A percentile compares a stretch with the other conserved stretches of the same genome.
These are phyloP conservation scores for Barnettozyma wickerhamii DNA, from an alignment of 805 yeast genomes.

Conservation along the genomic window DNA sequence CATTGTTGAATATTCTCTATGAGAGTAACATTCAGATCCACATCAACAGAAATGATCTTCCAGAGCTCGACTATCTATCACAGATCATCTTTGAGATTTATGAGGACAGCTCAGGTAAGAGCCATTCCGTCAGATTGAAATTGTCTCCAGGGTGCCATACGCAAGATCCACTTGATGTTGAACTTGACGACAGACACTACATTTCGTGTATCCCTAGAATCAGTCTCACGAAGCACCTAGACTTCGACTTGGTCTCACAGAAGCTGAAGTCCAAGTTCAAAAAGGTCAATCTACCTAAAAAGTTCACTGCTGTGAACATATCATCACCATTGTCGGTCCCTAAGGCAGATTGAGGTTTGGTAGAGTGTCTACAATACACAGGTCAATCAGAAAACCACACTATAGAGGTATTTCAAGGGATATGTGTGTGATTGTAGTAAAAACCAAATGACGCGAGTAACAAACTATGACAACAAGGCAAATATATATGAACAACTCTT, in stretches of 20 bases:
- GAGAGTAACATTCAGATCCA: conserved; percentile 94
- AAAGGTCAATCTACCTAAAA: conserved; percentile 87
- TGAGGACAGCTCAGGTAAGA: conserved; percentile 74
- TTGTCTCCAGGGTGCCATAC: conserved; percentile 98
- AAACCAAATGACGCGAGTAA: too few species aligned
- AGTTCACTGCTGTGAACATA: conserved; percentile 83
- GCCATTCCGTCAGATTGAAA: conserved; percentile 87
- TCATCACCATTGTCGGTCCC: conserved; percentile 51
- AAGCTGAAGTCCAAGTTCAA: conserved; percentile 76
- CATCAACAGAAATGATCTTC: conserved; percentile 90
- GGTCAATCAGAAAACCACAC: too few species aligned
- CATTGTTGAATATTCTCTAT: conserved; percentile 82
- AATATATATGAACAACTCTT: too few species aligned
- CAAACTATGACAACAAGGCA: too few species aligned
- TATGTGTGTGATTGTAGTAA: too few species aligned
- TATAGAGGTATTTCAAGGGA: too few species aligned
- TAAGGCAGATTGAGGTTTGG: conserved; percentile 3
- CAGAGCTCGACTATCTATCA: conserved; percentile 92
- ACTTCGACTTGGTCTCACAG: conserved; percentile 81
- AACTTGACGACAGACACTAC: conserved; percentile 92
- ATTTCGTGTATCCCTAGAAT: conserved; percentile 93
- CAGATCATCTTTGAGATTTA: conserved; percentile 92
- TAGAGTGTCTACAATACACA: neutral
- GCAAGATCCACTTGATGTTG: conserved; percentile 95
- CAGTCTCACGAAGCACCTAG: conserved; percentile 87